These are phyloP conservation scores for Aspergillus udagawae DNA, from an alignment of 2,329 filamentous ascomycete genomes.

Conservation along the genomic window DNA sequence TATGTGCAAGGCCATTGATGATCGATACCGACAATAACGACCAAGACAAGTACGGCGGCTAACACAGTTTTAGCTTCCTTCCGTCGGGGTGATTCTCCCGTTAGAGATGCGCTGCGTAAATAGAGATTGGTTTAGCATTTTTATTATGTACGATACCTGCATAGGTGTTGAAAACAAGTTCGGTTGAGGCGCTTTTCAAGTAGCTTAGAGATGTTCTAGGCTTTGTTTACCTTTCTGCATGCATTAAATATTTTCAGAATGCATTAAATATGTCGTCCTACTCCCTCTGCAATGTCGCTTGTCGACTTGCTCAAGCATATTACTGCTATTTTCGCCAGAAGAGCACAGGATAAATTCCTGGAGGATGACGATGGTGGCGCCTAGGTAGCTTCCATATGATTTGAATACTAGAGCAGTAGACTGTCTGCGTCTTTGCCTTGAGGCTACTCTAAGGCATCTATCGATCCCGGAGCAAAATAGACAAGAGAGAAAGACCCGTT, in stretches of 20 bases:
- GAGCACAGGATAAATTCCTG: neutral
- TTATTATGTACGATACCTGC: conserved; percentile 36
- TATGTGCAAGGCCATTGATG: conserved; percentile 38
- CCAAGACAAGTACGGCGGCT: conserved; percentile 5
- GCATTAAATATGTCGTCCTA: conserved; percentile 10
- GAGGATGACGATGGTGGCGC: neutral
- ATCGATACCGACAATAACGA: neutral
- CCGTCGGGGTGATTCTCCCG: conserved; percentile 40
- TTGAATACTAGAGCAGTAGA: neutral
- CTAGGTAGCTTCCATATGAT: neutral
- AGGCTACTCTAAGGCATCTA: neutral
- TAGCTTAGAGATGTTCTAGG: conserved; percentile 18
- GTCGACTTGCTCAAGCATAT: neutral
- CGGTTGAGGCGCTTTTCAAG: conserved; percentile 9
- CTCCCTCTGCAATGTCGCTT: conserved; percentile 2
- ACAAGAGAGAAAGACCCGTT: neutral
- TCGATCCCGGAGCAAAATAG: neutral
- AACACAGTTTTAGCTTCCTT: conserved; percentile 35
- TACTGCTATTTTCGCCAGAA: neutral
- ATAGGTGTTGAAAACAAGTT: conserved; percentile 24
- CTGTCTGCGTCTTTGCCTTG: neutral
- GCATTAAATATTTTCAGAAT: conserved; percentile 14
- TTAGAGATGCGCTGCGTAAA: conserved; percentile 36
- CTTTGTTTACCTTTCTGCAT: conserved; percentile 14
- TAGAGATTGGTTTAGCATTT: conserved; percentile 21